Conservation (phyloP, 163 green algal species). For the Trebouxia gelatinosa region DNA sequence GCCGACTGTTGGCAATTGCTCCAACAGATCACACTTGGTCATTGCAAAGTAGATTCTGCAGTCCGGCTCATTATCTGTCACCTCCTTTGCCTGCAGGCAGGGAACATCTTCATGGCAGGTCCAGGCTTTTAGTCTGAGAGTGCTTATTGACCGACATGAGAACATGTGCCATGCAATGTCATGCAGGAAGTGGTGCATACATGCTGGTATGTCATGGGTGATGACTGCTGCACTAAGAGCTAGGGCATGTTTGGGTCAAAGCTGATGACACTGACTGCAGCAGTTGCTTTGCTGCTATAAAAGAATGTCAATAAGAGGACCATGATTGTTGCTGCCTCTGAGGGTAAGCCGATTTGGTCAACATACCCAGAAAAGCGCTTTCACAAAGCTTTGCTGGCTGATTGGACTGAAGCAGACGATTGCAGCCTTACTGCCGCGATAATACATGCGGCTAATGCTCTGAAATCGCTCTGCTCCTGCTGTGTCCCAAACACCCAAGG, state of each 20-base stretch:
- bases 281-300: no score
- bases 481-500: constrained; percentile 45
- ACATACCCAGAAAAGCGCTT: constrained; percentile 43
- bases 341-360: no score
- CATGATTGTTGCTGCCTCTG: no score
- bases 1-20: constrained; percentile 24
- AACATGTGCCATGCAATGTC: neutral
- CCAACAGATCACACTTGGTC: constrained; percentile 39
- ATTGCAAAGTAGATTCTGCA: constrained; percentile 39
- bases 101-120: neutral
- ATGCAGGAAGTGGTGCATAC: no score
- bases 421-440: constrained; percentile 32
- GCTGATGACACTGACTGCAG: no score
- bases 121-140: neutral
- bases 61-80: constrained; percentile 26
- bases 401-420: constrained; percentile 37
- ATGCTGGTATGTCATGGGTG: no score
- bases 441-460: constrained; percentile 37
- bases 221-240: no score
- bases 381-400: constrained; percentile 34
- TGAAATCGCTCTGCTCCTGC: constrained; percentile 45
- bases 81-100: constrained; percentile 32
- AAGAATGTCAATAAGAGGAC: no score
- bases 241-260: no score
- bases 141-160: neutral